These are phyloP conservation scores for Alternaria brassicae DNA, from an alignment of 2,329 filamentous ascomycete species.

Conservation along the genomic window DNA sequence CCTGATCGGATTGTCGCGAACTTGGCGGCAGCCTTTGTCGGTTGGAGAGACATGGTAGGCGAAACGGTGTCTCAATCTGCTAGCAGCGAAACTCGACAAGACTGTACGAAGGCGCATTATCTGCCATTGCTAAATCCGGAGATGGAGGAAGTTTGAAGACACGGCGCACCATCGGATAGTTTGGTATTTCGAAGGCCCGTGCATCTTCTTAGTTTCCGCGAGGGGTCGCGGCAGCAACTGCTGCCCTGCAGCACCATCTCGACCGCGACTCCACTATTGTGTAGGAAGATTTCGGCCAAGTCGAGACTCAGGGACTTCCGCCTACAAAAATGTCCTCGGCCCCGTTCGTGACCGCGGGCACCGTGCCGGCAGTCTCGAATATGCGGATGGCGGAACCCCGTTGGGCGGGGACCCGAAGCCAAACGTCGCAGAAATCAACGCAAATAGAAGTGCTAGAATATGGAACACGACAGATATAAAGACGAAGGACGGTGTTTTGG, in stretches of 20 bases:
- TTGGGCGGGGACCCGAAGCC: slow-evolving; percentile 46
- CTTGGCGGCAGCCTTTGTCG: background rate
- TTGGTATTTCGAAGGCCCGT: slow-evolving; percentile 3
- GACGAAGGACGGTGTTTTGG: slow-evolving; percentile 11
- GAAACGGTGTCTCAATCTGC: background rate
- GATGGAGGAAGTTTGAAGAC: slow-evolving; percentile 1
- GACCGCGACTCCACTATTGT: background rate
- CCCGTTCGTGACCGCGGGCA: slow-evolving; percentile 30
- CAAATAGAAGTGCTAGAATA: slow-evolving; percentile 13
- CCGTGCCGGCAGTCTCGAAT: slow-evolving; percentile 24
- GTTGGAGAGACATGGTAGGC: background rate
- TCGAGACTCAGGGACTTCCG: slow-evolving; percentile 30
- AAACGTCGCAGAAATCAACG: slow-evolving; percentile 24
- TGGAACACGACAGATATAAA: slow-evolving; percentile 31
- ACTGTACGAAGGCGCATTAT: background rate
- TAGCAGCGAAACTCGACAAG: background rate
- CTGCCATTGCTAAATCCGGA: background rate
- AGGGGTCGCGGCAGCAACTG: slow-evolving; percentile 18
- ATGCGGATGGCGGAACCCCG: slow-evolving; percentile 30
- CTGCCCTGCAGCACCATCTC: slow-evolving; percentile 3
- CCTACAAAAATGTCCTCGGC: slow-evolving; percentile 33
- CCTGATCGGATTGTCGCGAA: background rate
- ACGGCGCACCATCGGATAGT: slow-evolving; percentile 8
- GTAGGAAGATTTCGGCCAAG: background rate
- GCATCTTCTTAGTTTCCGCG: slow-evolving; percentile 14